Evolutionary conservation across 129 eudicot species (phyloP).

Genomic region (Chrysanthemum makinoi): DNA sequence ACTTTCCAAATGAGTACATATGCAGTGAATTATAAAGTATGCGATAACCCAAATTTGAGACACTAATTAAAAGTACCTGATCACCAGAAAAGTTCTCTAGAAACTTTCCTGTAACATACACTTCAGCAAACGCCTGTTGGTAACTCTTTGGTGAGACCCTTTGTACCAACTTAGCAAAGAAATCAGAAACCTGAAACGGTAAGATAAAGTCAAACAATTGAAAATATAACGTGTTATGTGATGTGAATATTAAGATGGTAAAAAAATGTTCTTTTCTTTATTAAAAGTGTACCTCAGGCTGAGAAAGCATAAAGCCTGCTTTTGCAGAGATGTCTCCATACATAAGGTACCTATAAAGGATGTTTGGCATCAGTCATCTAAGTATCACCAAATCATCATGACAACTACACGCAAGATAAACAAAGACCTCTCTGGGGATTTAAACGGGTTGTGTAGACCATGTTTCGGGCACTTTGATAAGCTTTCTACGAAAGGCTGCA

Average conservation of each 20-base stretch:
- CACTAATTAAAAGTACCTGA: slow-evolving; percentile 47
- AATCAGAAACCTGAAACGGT: slow-evolving; percentile 65
- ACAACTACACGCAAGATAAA: too few species aligned
- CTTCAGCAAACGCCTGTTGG: slow-evolving; percentile 86
- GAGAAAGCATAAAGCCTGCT: slow-evolving; percentile 74
- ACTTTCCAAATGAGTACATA: not conserved
- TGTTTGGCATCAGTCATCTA: not conserved
- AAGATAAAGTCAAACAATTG: not conserved
- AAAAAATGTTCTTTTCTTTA: not conserved
- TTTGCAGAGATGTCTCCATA: slow-evolving; percentile 81
- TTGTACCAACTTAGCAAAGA: slow-evolving; percentile 78
- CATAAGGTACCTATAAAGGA: slow-evolving; percentile 63
- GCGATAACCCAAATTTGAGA: not conserved
- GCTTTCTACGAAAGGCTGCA: slow-evolving; percentile 97
- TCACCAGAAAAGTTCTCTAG: slow-evolving; percentile 89
- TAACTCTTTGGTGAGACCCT: slow-evolving; percentile 97
- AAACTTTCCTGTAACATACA: slow-evolving; percentile 76
- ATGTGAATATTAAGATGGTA: not conserved
- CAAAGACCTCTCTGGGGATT: slow-evolving; percentile 76
- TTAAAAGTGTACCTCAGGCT: slow-evolving; percentile 55
- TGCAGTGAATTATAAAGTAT: not conserved
- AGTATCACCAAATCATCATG: not conserved
- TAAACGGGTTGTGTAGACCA: slow-evolving; percentile 91
- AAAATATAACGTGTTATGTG: not conserved
- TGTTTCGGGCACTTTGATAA: slow-evolving; percentile 86